Conservation (phyloP, 805 yeast genomes). For the Cyberlindnera mississippiensis region DNA sequence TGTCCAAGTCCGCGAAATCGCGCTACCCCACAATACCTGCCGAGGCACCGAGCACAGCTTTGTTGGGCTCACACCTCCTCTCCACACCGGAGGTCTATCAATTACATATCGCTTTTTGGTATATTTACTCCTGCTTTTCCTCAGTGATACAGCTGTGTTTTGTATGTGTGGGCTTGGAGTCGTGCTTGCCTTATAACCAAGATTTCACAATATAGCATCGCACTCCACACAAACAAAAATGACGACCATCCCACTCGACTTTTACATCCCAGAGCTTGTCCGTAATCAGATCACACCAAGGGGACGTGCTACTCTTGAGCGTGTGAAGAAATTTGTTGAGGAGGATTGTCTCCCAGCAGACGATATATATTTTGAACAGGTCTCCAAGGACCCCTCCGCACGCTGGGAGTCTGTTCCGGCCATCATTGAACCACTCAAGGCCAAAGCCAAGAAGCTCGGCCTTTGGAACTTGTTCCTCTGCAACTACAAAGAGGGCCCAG, state of each 20-base stretch:
- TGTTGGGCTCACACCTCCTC: too few relatives aligned
- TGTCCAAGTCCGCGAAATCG: too few relatives aligned
- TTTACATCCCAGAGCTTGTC: slow-evolving; percentile 34
- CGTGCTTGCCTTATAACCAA: too few relatives aligned
- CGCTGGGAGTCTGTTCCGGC: slow-evolving; percentile 49
- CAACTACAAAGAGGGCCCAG: slow-evolving; percentile 45
- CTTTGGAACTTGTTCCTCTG: slow-evolving; percentile 57
- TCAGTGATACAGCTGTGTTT: too few relatives aligned
- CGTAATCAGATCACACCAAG: slow-evolving; percentile 31
- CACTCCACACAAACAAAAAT: background rate
- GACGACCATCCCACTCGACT: slow-evolving; percentile 17
- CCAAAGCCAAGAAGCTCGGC: slow-evolving; percentile 47
- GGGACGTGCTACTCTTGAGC: slow-evolving; percentile 31
- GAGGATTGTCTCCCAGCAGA: slow-evolving; percentile 57
- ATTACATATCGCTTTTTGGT: too few relatives aligned
- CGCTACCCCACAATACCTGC: too few relatives aligned
- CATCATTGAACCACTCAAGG: slow-evolving; percentile 47
- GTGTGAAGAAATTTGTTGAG: slow-evolving; percentile 48
- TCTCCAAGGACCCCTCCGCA: slow-evolving; percentile 34
- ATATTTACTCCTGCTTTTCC: too few relatives aligned
- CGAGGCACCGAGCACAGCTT: too few relatives aligned
- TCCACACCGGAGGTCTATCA: too few relatives aligned
- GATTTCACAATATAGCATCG: background rate
- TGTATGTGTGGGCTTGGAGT: too few relatives aligned
- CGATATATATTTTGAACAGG: slow-evolving; percentile 37